Conservation (phyloP, 345 rosid genomes). For the Bretschneidera sinensis region DNA sequence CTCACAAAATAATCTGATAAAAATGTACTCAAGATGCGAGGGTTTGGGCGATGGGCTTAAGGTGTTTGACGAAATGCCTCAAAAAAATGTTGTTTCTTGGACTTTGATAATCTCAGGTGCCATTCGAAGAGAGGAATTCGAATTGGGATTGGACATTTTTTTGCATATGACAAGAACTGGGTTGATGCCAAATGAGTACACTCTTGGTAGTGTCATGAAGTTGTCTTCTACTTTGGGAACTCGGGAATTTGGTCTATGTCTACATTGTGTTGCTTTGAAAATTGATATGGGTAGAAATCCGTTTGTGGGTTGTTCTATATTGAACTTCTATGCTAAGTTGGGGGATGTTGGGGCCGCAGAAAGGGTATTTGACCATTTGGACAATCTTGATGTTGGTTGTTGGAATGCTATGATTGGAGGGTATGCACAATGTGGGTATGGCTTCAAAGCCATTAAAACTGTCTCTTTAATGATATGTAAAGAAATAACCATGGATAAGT, state of each 20-base stretch:
- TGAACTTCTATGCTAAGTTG: slow-evolving; percentile 30
- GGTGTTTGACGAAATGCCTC: slow-evolving; percentile 35
- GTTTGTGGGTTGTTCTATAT: slow-evolving; percentile 29
- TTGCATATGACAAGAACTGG: slow-evolving; percentile 25
- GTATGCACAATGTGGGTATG: slow-evolving; percentile 31
- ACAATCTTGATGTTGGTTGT: slow-evolving; percentile 27
- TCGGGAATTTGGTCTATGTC: slow-evolving; percentile 22
- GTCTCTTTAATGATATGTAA: slow-evolving; percentile 19
- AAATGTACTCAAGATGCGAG: slow-evolving; percentile 17
- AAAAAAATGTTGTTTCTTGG: slow-evolving; percentile 36
- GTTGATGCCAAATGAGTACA: slow-evolving; percentile 31
- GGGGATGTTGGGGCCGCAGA: slow-evolving; percentile 38
- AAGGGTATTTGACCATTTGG: slow-evolving; percentile 16
- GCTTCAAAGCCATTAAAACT: slow-evolving; percentile 22
- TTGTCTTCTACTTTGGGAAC: slow-evolving; percentile 15
- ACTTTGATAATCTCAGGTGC: slow-evolving; percentile 31
- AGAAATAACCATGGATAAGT: slow-evolving; percentile 26
- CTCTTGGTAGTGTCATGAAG: slow-evolving; percentile 33
- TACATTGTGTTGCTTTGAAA: slow-evolving; percentile 31
- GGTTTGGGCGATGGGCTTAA: slow-evolving; percentile 18
- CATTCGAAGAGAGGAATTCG: slow-evolving; percentile 12
- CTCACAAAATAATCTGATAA: slow-evolving; percentile 28
- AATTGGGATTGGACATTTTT: slow-evolving; percentile 18
- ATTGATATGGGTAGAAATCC: slow-evolving; percentile 23
- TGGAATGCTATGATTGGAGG: slow-evolving; percentile 45